A percentile compares a stretch with the other conserved stretches of the same genome.
phyloP scores from a whole-genome alignment of 2,329 filamentous ascomycete species.

The Talaromyces sp. region DNA sequence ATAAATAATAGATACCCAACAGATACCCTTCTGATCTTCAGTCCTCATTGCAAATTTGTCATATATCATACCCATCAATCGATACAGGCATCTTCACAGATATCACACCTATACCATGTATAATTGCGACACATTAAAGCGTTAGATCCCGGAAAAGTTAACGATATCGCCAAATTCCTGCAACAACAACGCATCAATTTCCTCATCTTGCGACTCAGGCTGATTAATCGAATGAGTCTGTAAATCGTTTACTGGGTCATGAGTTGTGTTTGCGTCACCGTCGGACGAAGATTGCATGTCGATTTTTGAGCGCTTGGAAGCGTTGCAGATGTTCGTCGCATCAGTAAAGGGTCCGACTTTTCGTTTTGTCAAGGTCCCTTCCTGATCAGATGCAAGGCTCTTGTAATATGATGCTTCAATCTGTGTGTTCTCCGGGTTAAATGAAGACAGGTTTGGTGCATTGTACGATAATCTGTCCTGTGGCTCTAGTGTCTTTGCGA shows the following conservation, averaged over 20 bases:
- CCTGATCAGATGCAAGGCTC: neutral
- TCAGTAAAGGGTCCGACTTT: neutral
- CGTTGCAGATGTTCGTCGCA: neutral
- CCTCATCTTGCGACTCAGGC: neutral
- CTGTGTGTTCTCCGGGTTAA: neutral
- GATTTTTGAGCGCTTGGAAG: neutral
- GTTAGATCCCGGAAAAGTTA: constrained; percentile 17
- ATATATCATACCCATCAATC: neutral
- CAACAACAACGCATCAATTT: constrained; percentile 14
- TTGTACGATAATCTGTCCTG: no score
- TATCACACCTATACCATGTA: neutral
- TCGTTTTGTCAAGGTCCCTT: neutral
- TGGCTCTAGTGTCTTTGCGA: neutral
- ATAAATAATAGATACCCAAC: neutral
- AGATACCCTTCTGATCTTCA: neutral
- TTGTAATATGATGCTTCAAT: neutral
- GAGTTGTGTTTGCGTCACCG: neutral
- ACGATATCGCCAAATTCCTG: constrained; percentile 19
- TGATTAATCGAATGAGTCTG: neutral
- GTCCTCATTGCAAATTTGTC: neutral
- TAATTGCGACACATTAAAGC: neutral
- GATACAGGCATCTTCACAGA: neutral
- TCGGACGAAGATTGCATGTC: neutral
- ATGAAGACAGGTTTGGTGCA: neutral
- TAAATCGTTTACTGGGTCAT: neutral